Conservation (phyloP, 2,329 filamentous ascomycete species). For the Dothideomycetes sp. region DNA sequence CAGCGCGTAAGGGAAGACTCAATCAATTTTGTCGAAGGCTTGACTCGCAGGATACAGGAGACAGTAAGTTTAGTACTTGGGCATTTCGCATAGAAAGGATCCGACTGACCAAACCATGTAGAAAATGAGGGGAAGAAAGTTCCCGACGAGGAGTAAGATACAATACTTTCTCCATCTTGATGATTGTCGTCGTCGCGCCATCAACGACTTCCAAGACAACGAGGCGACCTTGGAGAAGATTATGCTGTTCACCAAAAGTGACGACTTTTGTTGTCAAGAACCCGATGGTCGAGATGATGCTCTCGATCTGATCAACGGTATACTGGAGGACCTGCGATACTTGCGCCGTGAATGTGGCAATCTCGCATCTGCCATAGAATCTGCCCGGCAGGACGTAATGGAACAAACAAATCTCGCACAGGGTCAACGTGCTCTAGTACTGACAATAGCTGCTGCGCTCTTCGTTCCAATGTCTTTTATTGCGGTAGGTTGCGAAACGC, state of each 20-base stretch:
- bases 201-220: background rate
- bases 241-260: background rate
- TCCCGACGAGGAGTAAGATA: slow-evolving; percentile 2
- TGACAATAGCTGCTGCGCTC: slow-evolving; percentile 3
- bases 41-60: no score
- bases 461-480: slow-evolving; percentile 3
- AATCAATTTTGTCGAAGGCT: no score
- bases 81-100: no score
- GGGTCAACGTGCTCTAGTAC: background rate
- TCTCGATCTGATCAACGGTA: background rate
- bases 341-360: background rate
- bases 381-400: background rate
- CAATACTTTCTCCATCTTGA: slow-evolving; percentile 6
- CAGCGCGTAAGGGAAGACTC: no score
- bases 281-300: background rate
- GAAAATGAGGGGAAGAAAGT: no score
- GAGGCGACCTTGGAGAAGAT: background rate
- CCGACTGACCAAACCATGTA: no score
- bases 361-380: background rate
- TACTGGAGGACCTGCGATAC: background rate
- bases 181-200: background rate
- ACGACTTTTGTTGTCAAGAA: background rate
- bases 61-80: no score
- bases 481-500: background rate
- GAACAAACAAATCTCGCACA: slow-evolving; percentile 1